A percentile compares a stretch with the other conserved stretches of the same genome.
phyloP scores from a whole-genome alignment of 768 basidiomycete species.

The Suillus placidus region DNA sequence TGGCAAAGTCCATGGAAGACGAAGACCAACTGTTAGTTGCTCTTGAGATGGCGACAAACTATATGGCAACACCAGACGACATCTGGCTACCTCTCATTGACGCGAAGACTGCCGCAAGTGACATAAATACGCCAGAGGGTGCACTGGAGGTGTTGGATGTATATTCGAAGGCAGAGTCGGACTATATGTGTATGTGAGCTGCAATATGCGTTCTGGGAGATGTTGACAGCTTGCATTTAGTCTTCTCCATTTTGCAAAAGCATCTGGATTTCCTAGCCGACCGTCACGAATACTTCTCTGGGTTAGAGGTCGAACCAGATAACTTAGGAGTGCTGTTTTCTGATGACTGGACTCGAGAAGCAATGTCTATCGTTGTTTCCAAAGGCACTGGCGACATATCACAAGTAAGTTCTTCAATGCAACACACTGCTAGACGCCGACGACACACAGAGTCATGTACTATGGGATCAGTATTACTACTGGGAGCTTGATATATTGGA shows the following conservation, averaged over 20 bases:
- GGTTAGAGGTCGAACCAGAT: slow-evolving; percentile 44
- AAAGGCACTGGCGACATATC: slow-evolving; percentile 61
- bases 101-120: slow-evolving; percentile 49
- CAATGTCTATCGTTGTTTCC: slow-evolving; percentile 54
- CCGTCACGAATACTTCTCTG: slow-evolving; percentile 38
- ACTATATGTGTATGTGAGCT: slow-evolving; percentile 74
- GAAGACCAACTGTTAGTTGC: slow-evolving; percentile 65
- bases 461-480: slow-evolving; percentile 75
- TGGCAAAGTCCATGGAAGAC: slow-evolving; percentile 56
- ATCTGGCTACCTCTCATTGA: slow-evolving; percentile 76
- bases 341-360: slow-evolving; percentile 58
- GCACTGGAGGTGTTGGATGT: slow-evolving; percentile 58
- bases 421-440: neutral
- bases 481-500: slow-evolving; percentile 76
- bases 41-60: slow-evolving; percentile 65
- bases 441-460: slow-evolving; percentile 56
- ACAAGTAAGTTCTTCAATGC: slow-evolving; percentile 46
- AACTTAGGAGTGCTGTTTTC: slow-evolving; percentile 63
- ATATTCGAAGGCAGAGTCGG: slow-evolving; percentile 67
- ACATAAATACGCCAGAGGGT: slow-evolving; percentile 55
- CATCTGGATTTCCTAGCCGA: slow-evolving; percentile 65
- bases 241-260: slow-evolving; percentile 71
- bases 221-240: slow-evolving; percentile 39
- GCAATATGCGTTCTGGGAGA: neutral
- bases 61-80: slow-evolving; percentile 65